Conservation (phyloP, 2,329 filamentous ascomycete species). For the Meredithiella fracta region DNA sequence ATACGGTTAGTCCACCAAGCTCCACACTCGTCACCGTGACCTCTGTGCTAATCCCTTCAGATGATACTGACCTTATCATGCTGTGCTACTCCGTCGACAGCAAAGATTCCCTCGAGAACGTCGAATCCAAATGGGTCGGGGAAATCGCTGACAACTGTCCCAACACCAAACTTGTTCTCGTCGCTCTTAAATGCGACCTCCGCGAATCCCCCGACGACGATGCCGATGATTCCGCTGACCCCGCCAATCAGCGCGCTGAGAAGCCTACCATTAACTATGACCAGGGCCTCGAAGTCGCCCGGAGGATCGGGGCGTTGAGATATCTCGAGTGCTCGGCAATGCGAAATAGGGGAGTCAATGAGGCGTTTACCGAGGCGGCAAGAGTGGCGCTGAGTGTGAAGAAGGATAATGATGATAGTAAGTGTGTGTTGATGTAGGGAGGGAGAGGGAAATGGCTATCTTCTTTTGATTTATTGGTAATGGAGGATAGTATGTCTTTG, state of each 20-base stretch:
- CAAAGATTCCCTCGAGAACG: conserved; percentile 91
- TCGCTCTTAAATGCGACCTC: conserved; percentile 92
- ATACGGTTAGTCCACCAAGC: conserved; percentile 46
- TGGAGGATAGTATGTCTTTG: not conserved
- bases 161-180: conserved; percentile 82
- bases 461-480: not conserved
- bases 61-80: conserved; percentile 95
- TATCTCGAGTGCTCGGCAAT: conserved; percentile 98
- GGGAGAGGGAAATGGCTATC: not conserved
- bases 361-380: conserved; percentile 94
- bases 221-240: conserved; percentile 33
- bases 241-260: conserved; percentile 33
- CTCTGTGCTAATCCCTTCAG: conserved; percentile 19
- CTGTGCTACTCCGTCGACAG: conserved; percentile 97
- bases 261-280: conserved; percentile 75
- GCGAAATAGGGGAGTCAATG: conserved; percentile 93
- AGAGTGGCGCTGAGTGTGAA: conserved; percentile 71
- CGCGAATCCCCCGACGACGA: conserved; percentile 62
- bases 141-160: conserved; percentile 98
- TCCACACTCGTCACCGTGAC: not conserved
- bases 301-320: conserved; percentile 78
- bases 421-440: conserved; percentile 43
- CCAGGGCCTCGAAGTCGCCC: conserved; percentile 76
- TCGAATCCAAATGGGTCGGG: conserved; percentile 94
- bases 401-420: conserved; percentile 45